Conservation (phyloP, 1,139 yeast species). For the Nakaseomyces uthaithaninus region DNA sequence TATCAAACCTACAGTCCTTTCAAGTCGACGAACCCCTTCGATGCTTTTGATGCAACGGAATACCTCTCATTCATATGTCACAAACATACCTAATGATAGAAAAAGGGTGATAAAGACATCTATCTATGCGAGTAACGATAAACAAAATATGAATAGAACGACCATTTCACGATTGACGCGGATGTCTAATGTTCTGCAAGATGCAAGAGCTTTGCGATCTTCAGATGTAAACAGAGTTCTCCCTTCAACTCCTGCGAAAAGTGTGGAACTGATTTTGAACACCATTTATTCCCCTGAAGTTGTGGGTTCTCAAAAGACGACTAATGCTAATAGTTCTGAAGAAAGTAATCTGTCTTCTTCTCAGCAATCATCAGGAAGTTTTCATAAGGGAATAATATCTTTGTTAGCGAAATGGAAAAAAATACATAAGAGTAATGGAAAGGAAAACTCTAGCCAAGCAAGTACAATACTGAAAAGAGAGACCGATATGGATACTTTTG, state of each 20-base stretch:
- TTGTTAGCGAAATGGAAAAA: constrained; percentile 28
- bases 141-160: neutral
- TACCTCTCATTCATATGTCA: constrained; percentile 16
- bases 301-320: neutral
- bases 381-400: constrained; percentile 23
- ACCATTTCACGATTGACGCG: constrained; percentile 19
- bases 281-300: constrained; percentile 21
- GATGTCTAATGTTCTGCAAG: constrained; percentile 30
- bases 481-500: constrained; percentile 32
- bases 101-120: neutral
- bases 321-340: constrained; percentile 1
- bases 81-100: neutral
- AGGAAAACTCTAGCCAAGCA: constrained; percentile 3
- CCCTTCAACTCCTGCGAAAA: constrained; percentile 65
- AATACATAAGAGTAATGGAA: constrained; percentile 17
- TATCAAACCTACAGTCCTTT: constrained; percentile 6
- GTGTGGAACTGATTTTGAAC: constrained; percentile 41
- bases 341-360: neutral
- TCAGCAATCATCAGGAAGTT: neutral
- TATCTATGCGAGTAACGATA: constrained; percentile 10
- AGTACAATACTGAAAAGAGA: neutral
- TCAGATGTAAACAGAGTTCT: constrained; percentile 41
- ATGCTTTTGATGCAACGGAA: constrained; percentile 31
- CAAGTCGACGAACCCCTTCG: constrained; percentile 25
- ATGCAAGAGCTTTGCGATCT: constrained; percentile 32